Evolutionary conservation across 1,284 basidiomycete genomes (phyloP), one percentile per base, ranked within the genome.

Genomic region (Sanghuangporus sanghuang): DNA sequence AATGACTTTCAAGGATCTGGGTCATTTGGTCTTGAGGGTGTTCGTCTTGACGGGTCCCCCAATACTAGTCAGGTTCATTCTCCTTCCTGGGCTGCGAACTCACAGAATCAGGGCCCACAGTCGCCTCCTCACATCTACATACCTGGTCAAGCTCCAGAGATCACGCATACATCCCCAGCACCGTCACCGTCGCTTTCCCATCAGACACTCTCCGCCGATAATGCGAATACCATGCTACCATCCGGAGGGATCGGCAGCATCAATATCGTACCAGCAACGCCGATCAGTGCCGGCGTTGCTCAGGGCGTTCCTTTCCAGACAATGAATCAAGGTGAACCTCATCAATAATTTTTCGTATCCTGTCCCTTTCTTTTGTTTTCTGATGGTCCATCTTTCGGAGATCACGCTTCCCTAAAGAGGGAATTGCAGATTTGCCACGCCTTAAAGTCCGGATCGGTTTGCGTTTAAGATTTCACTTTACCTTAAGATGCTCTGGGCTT

Each of bases 211-310:
- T 74, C 68, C 67, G 71, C 32, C 71, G 74, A 53, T 62, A 67
- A 0, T 70, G 72, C 61, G 68, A 69, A 32, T 76, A 80, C 3
- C 87, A 56, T 60, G 2, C 63, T 64, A 18, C 58, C 63, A 8
- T 23, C 57, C 12, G 63, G 57, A 1, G 59, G 53, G 6, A 40
- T 55, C 8, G 27, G 57, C 21, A 46, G 81, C 57, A 78, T 92
- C 67, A 84, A 90, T 69, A 85, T 92, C 65, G 89, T 91, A 6
- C 90, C 90, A 35, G 89, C 90, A n/a, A 92, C 90, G 1, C 90
- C 90, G 7, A 78, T 92, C 63, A 83, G 81, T 66, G 86, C 84
- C 44, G 85, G 84, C 76, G 21, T 77, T 79, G 64, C 72, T 76
- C 55, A 56, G 27, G 59, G 57, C 38, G 79, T 76, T 42, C 77